These are phyloP conservation scores for Pyrrhoderma noxium DNA, from an alignment of 1,284 basidiomycete genomes.

Conservation along the genomic window DNA sequence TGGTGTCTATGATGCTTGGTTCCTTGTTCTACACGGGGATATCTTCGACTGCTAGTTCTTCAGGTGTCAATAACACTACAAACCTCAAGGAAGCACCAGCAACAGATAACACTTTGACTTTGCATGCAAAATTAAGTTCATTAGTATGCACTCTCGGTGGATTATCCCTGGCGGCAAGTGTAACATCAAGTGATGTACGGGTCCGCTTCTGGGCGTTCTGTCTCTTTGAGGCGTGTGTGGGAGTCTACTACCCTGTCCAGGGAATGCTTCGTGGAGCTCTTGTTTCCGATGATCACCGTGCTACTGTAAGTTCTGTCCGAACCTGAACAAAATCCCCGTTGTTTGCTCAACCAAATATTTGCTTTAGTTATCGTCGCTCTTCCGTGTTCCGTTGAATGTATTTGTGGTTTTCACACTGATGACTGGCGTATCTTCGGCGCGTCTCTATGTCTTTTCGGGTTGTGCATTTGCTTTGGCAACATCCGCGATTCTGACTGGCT, in stretches of 20 bases:
- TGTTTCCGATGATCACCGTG: slow-evolving; percentile 66
- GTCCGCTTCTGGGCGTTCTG: slow-evolving; percentile 68
- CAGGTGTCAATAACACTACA: not conserved
- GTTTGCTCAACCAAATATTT: not conserved
- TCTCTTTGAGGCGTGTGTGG: slow-evolving; percentile 66
- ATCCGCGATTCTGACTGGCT: slow-evolving; percentile 53
- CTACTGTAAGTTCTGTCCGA: slow-evolving; percentile 42
- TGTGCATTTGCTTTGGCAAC: slow-evolving; percentile 51
- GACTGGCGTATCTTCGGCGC: slow-evolving; percentile 60
- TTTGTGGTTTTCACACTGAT: slow-evolving; percentile 68
- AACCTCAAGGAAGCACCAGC: slow-evolving; percentile 8
- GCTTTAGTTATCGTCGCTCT: slow-evolving; percentile 55
- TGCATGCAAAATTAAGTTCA: slow-evolving; percentile 63
- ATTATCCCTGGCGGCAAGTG: slow-evolving; percentile 46
- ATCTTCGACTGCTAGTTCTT: slow-evolving; percentile 20
- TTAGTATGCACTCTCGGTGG: slow-evolving; percentile 53
- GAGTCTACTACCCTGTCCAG: slow-evolving; percentile 72
- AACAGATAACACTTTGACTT: slow-evolving; percentile 28
- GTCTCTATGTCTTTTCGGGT: slow-evolving; percentile 52
- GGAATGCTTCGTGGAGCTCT: slow-evolving; percentile 65
- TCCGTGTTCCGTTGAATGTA: slow-evolving; percentile 67
- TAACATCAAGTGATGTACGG: slow-evolving; percentile 40
- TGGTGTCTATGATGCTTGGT: slow-evolving; percentile 75
- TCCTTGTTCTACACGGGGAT: slow-evolving; percentile 50
- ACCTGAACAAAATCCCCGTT: slow-evolving; percentile 7